A percentile compares a stretch with the other conserved stretches of the same genome.
Evolutionary conservation across 2,329 filamentous ascomycete genomes (phyloP).

Genomic region (Phyllosticta citriasiana): DNA sequence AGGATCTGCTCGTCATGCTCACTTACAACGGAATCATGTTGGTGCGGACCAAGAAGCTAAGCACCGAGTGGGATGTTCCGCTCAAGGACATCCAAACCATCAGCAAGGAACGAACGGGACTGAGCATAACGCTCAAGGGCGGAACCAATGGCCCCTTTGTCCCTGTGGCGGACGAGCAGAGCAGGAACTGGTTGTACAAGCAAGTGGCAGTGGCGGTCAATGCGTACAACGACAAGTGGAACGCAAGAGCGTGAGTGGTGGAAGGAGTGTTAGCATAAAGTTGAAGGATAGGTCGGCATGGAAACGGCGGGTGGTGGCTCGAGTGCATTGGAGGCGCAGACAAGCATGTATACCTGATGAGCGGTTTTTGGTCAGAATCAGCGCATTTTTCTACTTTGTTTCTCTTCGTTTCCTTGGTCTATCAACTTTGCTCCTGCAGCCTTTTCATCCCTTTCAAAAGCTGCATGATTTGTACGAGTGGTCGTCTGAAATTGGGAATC

Average conservation of each 20-base stretch:
- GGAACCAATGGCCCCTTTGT: constrained; percentile 92
- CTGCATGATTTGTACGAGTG: neutral
- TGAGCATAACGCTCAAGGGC: constrained; percentile 79
- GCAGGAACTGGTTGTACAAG: constrained; percentile 55
- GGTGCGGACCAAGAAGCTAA: constrained; percentile 74
- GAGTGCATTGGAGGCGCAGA: neutral
- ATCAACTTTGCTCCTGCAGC: neutral
- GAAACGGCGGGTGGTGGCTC: neutral
- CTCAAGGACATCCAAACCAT: constrained; percentile 96
- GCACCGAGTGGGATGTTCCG: constrained; percentile 90
- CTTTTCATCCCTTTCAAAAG: neutral
- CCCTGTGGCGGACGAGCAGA: constrained; percentile 79
- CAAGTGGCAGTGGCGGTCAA: constrained; percentile 59
- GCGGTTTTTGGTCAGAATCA: neutral
- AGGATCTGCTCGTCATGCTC: constrained; percentile 70
- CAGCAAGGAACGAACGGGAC: constrained; percentile 87
- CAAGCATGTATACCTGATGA: neutral
- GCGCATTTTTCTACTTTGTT: neutral
- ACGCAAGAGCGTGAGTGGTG: constrained; percentile 42
- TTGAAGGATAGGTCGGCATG: neutral
- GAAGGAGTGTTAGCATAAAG: neutral
- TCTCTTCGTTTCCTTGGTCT: neutral
- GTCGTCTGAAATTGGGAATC: too few relatives aligned
- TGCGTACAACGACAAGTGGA: constrained; percentile 58
- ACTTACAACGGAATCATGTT: constrained; percentile 68